phyloP scores from a whole-genome alignment of 768 basidiomycete genomes.

The Tulasnella calospora region DNA sequence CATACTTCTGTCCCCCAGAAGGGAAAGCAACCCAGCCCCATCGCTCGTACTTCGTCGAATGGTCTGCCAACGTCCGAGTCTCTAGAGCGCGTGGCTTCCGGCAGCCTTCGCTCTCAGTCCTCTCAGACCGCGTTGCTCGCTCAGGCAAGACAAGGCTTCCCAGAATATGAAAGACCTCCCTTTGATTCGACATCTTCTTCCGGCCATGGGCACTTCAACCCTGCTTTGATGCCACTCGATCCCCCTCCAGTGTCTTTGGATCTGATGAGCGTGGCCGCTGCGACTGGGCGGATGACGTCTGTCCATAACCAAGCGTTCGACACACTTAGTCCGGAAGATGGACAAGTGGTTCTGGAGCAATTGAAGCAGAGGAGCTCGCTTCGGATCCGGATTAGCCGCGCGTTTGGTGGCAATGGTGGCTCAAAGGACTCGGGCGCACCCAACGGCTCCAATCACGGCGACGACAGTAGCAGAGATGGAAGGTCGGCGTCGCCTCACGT shows the following conservation, averaged over 20 bases:
- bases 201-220: not conserved
- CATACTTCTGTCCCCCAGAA: constrained; percentile 35
- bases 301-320: constrained; percentile 22
- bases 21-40: not conserved
- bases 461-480: not conserved
- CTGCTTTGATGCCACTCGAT: not conserved
- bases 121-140: not conserved
- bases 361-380: constrained; percentile 18
- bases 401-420: constrained; percentile 19
- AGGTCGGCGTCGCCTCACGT: constrained; percentile 4
- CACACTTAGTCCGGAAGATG: constrained; percentile 23
- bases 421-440: not conserved
- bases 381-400: constrained; percentile 26
- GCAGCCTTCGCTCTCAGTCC: not conserved
- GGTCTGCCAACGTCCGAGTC: not conserved
- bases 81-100: constrained; percentile 5
- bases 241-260: constrained; percentile 17
- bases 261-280: constrained; percentile 22
- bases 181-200: not conserved
- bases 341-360: constrained; percentile 25
- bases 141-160: not conserved
- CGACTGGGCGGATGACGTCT: constrained; percentile 14
- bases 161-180: not conserved
- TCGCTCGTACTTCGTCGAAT: not conserved
- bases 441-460: not conserved